These are phyloP conservation scores for Lachancea waltii DNA, from an alignment of 805 yeast genomes.

Conservation along the genomic window DNA sequence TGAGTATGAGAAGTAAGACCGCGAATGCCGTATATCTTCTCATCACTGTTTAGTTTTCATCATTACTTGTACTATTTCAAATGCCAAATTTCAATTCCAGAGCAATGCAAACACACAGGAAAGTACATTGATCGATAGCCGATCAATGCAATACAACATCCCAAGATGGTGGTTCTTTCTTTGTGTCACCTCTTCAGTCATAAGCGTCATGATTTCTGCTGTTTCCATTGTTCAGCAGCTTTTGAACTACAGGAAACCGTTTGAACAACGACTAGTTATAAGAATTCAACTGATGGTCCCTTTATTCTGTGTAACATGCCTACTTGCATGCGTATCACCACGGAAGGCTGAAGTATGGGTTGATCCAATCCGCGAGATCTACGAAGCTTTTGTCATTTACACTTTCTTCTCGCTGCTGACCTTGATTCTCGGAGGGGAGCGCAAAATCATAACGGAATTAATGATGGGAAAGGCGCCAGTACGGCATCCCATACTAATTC, in stretches of 20 bases:
- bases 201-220: slow-evolving; percentile 38
- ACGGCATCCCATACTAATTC: slow-evolving; percentile 47
- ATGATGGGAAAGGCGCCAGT: slow-evolving; percentile 69
- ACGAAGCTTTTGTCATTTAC: slow-evolving; percentile 94
- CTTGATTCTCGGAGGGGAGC: slow-evolving; percentile 85
- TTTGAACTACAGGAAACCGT: slow-evolving; percentile 77
- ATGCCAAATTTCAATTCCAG: neutral
- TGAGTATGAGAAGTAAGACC: neutral
- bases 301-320: slow-evolving; percentile 67
- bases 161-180: slow-evolving; percentile 24
- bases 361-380: slow-evolving; percentile 79
- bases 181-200: slow-evolving; percentile 20
- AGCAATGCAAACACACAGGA: neutral
- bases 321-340: slow-evolving; percentile 45
- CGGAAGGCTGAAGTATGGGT: slow-evolving; percentile 38
- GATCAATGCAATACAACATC: slow-evolving; percentile 11
- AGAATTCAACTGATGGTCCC: slow-evolving; percentile 82
- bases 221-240: slow-evolving; percentile 48
- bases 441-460: slow-evolving; percentile 61
- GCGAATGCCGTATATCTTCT: neutral
- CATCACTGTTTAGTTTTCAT: neutral
- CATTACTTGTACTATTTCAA: neutral
- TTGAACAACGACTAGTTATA: slow-evolving; percentile 77
- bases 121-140: neutral
- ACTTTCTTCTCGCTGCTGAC: slow-evolving; percentile 83